Conservation (phyloP, 495 filamentous ascomycete species). For the Neurospora sp. region DNA sequence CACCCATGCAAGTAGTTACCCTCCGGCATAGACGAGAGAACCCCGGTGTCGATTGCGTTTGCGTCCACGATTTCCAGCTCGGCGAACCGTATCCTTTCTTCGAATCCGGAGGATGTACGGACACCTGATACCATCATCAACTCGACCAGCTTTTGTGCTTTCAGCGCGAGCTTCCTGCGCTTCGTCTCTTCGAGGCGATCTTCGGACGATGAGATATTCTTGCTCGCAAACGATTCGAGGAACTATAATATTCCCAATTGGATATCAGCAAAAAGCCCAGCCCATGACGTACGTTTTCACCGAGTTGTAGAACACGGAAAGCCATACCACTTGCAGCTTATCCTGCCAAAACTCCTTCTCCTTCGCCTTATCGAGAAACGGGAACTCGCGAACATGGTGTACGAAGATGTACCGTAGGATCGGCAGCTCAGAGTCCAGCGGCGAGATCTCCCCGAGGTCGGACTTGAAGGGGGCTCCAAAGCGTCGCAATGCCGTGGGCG, state of each 20-base stretch:
- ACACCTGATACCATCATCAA: conserved; percentile 99
- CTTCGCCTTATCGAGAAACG: conserved; percentile 86
- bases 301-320: neutral
- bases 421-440: conserved; percentile 87
- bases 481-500: conserved; percentile 83
- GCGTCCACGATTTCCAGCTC: conserved; percentile 94
- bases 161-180: conserved; percentile 78
- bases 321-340: conserved; percentile 82
- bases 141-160: conserved; percentile 91
- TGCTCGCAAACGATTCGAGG: conserved; percentile 93
- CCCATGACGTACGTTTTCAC: neutral
- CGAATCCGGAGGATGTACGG: conserved; percentile 90
- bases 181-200: conserved; percentile 95
- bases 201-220: conserved; percentile 93
- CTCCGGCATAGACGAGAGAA: conserved; percentile 76
- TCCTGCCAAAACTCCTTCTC: conserved; percentile 99
- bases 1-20: conserved; percentile 87
- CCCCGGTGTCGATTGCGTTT: conserved; percentile 79
- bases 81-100: conserved; percentile 90
- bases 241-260: conserved; percentile 46
- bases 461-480: conserved; percentile 95
- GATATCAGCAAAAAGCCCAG: conserved; percentile 4
- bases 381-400: conserved; percentile 94
- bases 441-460: conserved; percentile 82
- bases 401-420: conserved; percentile 96